A percentile compares a stretch with the other conserved stretches of the same genome.
These are phyloP conservation scores for Penicillium daleae DNA, from an alignment of 495 filamentous ascomycete species.

Conservation along the genomic window DNA sequence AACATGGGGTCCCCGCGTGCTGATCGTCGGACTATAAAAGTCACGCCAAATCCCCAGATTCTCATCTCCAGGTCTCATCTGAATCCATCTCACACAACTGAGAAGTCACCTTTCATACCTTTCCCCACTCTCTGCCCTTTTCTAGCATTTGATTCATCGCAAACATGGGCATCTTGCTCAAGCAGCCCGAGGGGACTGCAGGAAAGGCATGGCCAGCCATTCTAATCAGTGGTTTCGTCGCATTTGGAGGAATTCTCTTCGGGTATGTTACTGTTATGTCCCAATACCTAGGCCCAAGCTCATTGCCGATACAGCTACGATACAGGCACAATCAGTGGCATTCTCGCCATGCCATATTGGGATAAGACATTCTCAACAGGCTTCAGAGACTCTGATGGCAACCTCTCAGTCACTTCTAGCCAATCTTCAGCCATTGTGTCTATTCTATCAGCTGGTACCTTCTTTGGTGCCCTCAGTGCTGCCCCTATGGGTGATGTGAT, in stretches of 20 bases:
- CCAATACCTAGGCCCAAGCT: neutral
- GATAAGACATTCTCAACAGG: conserved; percentile 67
- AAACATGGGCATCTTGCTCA: conserved; percentile 37
- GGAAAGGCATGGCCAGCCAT: conserved; percentile 74
- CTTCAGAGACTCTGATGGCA: conserved; percentile 53
- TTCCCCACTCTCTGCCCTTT: no score
- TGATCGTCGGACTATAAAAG: neutral
- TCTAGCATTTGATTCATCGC: neutral
- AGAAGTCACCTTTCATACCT: no score
- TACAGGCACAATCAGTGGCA: conserved; percentile 81
- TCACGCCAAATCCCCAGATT: neutral
- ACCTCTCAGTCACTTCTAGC: conserved; percentile 53
- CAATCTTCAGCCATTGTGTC: conserved; percentile 70
- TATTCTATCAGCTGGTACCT: conserved; percentile 82
- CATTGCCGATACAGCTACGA: conserved; percentile 60
- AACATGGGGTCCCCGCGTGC: neutral
- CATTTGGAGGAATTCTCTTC: conserved; percentile 82
- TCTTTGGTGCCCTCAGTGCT: conserved; percentile 74
- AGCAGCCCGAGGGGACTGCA: conserved; percentile 34
- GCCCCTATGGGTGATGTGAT: conserved; percentile 70
- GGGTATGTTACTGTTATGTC: conserved; percentile 56
- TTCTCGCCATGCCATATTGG: conserved; percentile 77
- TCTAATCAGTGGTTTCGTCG: conserved; percentile 79
- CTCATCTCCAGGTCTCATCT: neutral
- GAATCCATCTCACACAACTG: neutral